Conservation (phyloP, 2,329 filamentous ascomycete species). For the Verticillium albo-atrum region DNA sequence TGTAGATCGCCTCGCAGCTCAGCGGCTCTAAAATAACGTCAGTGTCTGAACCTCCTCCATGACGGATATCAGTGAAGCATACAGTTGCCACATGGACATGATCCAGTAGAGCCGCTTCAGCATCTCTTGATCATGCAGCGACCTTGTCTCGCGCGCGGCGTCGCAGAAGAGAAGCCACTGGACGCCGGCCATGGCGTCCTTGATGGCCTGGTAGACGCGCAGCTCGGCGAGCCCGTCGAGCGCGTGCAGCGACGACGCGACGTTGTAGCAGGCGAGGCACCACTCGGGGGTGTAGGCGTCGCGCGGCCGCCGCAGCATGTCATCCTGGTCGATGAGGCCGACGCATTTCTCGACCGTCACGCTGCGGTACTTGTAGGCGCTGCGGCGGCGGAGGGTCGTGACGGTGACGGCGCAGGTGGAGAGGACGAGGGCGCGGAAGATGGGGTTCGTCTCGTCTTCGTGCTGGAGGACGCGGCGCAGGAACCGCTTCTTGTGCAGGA, state of each 20-base stretch:
- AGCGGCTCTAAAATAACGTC: conserved; percentile 11
- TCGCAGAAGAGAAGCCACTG: conserved; percentile 23
- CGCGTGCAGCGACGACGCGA: conserved; percentile 18
- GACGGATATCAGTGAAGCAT: too few species aligned
- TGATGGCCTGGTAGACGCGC: conserved; percentile 14
- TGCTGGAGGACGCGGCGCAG: conserved; percentile 19
- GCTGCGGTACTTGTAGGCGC: conserved; percentile 14
- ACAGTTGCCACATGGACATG: conserved; percentile 16
- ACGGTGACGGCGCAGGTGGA: conserved; percentile 28
- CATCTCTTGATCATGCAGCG: conserved; percentile 21
- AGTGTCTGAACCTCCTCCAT: too few species aligned
- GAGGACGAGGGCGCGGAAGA: conserved; percentile 26
- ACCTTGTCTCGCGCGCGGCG: conserved; percentile 12
- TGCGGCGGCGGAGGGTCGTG: conserved; percentile 20
- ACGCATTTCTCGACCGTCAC: conserved; percentile 23
- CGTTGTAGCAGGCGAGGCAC: conserved; percentile 30
- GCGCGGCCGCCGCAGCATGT: conserved; percentile 15
- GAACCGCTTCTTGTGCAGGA: conserved; percentile 25
- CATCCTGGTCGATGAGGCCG: conserved; percentile 21
- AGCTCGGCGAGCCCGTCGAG: conserved; percentile 7
- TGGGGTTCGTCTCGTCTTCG: conserved; percentile 18
- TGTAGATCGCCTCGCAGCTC: conserved; percentile 22
- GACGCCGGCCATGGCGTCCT: conserved; percentile 21
- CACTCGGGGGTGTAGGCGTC: conserved; percentile 24
- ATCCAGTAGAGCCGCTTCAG: conserved; percentile 29